phyloP scores from a whole-genome alignment of 1,139 yeast genomes.

The Arxiozyma bovina region DNA sequence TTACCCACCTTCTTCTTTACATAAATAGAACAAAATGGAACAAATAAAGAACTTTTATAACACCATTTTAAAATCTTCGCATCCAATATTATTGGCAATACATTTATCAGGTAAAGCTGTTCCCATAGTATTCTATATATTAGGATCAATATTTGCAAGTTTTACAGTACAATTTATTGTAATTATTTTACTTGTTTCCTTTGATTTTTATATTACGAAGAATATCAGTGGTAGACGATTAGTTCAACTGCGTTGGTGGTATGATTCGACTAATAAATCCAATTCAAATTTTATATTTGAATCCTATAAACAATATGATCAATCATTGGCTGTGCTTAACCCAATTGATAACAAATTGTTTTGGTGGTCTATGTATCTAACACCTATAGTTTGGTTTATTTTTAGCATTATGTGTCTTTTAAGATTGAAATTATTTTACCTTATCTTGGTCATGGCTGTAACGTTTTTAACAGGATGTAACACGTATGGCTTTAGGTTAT shows the following conservation, averaged over 20 bases:
- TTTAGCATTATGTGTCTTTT: conserved; percentile 70
- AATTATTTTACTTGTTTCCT: conserved; percentile 65
- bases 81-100: conserved; percentile 25
- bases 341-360: conserved; percentile 86
- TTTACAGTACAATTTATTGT: conserved; percentile 53
- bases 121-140: conserved; percentile 28
- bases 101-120: conserved; percentile 28
- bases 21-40: conserved; percentile 16
- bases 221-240: conserved; percentile 82
- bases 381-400: conserved; percentile 68
- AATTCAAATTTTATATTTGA: conserved; percentile 33
- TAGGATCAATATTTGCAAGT: conserved; percentile 27
- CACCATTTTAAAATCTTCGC: conserved; percentile 31
- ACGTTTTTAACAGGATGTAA: conserved; percentile 67
- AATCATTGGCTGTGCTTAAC: conserved; percentile 46
- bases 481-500: conserved; percentile 80
- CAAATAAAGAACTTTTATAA: conserved; percentile 27
- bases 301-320: conserved; percentile 28
- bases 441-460: conserved; percentile 57
- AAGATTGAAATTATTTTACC: conserved; percentile 68
- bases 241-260: conserved; percentile 96
- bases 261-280: conserved; percentile 37
- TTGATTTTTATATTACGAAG: conserved; percentile 91
- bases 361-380: conserved; percentile 69
- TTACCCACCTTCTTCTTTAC: background rate